These are phyloP conservation scores for Claviceps spartinae DNA, from an alignment of 2,329 filamentous ascomycete species.

Conservation along the genomic window DNA sequence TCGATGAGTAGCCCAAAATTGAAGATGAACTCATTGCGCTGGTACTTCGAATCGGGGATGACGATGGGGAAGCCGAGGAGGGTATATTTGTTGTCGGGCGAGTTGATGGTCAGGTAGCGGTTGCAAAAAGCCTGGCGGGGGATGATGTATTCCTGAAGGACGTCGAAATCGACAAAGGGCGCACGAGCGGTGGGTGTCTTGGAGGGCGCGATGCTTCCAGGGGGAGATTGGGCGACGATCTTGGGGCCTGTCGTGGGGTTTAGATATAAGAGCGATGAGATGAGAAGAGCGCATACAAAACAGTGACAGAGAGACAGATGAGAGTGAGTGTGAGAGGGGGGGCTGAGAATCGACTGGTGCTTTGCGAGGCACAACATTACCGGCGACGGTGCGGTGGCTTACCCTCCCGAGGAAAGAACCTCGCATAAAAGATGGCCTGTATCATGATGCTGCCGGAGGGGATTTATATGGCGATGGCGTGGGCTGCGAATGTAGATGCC, in stretches of 20 bases:
- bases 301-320: background rate
- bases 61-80: conserved; percentile 84
- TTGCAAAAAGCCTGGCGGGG: conserved; percentile 93
- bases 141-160: conserved; percentile 84
- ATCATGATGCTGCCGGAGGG: conserved; percentile 34
- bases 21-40: conserved; percentile 95
- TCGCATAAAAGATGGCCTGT: conserved; percentile 56
- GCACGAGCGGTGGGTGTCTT: conserved; percentile 17
- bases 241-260: conserved; percentile 34
- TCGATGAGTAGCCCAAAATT: conserved; percentile 84
- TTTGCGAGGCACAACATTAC: background rate
- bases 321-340: background rate
- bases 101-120: conserved; percentile 69
- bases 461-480: background rate
- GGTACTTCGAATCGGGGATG: conserved; percentile 68
- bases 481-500: background rate
- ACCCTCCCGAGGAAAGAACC: conserved; percentile 55
- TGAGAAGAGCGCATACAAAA: background rate
- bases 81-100: conserved; percentile 54
- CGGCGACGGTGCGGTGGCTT: background rate
- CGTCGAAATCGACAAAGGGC: conserved; percentile 71
- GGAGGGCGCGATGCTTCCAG: background rate
- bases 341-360: no score
- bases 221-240: conserved; percentile 40
- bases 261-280: background rate